Conservation (phyloP, 441 rosid species). For the Pelargonium citronellum region DNA sequence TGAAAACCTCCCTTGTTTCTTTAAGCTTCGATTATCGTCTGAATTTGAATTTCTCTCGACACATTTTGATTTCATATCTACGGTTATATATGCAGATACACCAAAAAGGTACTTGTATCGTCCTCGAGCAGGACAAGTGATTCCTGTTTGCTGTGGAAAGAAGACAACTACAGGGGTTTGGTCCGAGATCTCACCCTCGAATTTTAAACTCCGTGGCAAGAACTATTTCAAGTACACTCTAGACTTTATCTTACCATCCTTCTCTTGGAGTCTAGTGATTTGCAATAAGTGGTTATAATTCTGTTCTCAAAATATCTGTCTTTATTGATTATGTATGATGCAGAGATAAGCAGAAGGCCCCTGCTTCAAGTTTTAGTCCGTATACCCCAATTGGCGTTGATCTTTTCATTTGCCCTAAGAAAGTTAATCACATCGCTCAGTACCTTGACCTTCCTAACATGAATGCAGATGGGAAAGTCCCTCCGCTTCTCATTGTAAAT, state of each 20-base stretch:
- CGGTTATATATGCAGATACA: slow-evolving; percentile 31
- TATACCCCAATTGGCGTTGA: slow-evolving; percentile 76
- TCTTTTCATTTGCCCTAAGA: slow-evolving; percentile 61
- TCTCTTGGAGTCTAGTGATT: slow-evolving; percentile 6
- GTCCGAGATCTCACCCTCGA: slow-evolving; percentile 78
- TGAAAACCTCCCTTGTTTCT: no score
- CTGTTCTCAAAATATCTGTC: not conserved
- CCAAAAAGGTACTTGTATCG: slow-evolving; percentile 49
- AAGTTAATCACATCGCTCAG: slow-evolving; percentile 83
- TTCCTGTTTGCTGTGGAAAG: slow-evolving; percentile 48
- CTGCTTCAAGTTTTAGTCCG: slow-evolving; percentile 55
- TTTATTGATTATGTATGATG: slow-evolving; percentile 25
- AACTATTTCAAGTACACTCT: slow-evolving; percentile 67
- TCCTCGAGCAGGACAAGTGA: slow-evolving; percentile 46
- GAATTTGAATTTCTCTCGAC: not conserved
- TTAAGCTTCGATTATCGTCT: not conserved
- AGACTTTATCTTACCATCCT: slow-evolving; percentile 10
- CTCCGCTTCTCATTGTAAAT: slow-evolving; percentile 77
- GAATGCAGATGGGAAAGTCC: slow-evolving; percentile 52
- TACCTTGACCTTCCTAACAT: slow-evolving; percentile 74
- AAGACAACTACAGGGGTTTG: slow-evolving; percentile 53
- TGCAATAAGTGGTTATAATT: slow-evolving; percentile 12
- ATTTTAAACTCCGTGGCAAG: slow-evolving; percentile 68
- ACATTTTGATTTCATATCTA: slow-evolving; percentile 1
- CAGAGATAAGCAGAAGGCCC: slow-evolving; percentile 74